These are phyloP conservation scores for Scutellaria galericulata DNA, from an alignment of 257 asterid genomes.

Conservation along the genomic window DNA sequence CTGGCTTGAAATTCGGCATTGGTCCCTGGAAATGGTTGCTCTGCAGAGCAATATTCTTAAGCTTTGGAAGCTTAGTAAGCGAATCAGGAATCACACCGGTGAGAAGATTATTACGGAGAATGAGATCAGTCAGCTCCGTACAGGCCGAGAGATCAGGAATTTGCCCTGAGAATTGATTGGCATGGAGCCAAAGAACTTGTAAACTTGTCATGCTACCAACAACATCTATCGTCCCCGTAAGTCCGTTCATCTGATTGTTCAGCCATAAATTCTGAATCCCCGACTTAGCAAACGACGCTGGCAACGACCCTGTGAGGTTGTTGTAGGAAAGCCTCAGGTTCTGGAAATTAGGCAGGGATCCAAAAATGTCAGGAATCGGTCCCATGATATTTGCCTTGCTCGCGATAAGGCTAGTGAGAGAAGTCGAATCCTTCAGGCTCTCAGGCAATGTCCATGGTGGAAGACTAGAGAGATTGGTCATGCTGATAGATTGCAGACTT, in stretches of 20 bases:
- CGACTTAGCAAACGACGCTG: constrained; percentile 57
- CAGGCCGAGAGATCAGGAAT: constrained; percentile 76
- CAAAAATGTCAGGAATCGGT: constrained; percentile 68
- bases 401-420: constrained; percentile 54
- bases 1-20: constrained; percentile 51
- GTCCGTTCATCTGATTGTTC: constrained; percentile 66
- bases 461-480: constrained; percentile 57
- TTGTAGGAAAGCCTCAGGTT: constrained; percentile 66
- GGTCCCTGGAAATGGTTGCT: constrained; percentile 81
- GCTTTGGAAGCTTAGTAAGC: constrained; percentile 55
- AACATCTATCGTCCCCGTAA: constrained; percentile 61
- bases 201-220: constrained; percentile 57
- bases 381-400: constrained; percentile 60
- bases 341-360: constrained; percentile 59
- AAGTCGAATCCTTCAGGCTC: constrained; percentile 51
- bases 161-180: constrained; percentile 64
- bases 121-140: constrained; percentile 51
- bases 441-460: constrained; percentile 63
- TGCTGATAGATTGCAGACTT: constrained; percentile 54
- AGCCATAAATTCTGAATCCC: constrained; percentile 60
- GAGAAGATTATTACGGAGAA: constrained; percentile 68
- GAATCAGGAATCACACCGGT: constrained; percentile 78
- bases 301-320: constrained; percentile 66
- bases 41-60: constrained; percentile 51
- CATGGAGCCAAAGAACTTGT: constrained; percentile 65